Conservation (phyloP, 768 basidiomycete species). For the Pleurotus pulmonarius region DNA sequence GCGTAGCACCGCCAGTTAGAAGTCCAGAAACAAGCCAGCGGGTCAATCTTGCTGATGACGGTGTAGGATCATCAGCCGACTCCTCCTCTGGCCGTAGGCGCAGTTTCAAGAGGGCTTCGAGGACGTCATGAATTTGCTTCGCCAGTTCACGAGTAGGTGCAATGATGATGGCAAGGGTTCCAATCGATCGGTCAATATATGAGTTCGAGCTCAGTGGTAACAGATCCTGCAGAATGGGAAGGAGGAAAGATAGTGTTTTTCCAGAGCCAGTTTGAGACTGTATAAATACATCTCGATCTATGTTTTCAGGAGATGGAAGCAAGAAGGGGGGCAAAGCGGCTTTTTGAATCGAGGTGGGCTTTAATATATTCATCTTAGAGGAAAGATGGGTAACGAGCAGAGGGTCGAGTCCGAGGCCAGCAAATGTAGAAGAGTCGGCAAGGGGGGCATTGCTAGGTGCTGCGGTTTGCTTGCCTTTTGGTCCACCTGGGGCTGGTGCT, state of each 20-base stretch:
- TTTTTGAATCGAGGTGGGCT: slow-evolving; percentile 89
- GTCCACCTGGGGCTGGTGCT: slow-evolving; percentile 23
- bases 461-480: slow-evolving; percentile 21
- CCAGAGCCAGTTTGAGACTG: slow-evolving; percentile 98
- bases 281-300: slow-evolving; percentile 77
- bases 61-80: slow-evolving; percentile 41
- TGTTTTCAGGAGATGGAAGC: slow-evolving; percentile 28
- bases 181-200: slow-evolving; percentile 92
- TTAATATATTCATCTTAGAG: slow-evolving; percentile 74
- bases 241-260: slow-evolving; percentile 89
- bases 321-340: slow-evolving; percentile 60
- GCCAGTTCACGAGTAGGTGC: slow-evolving; percentile 95
- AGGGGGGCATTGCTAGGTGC: slow-evolving; percentile 84
- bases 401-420: slow-evolving; percentile 79
- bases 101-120: slow-evolving; percentile 76
- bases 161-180: slow-evolving; percentile 91
- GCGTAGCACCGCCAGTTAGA: slow-evolving; percentile 90
- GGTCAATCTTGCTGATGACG: slow-evolving; percentile 49
- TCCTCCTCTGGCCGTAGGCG: slow-evolving; percentile 62
- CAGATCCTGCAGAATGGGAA: slow-evolving; percentile 94
- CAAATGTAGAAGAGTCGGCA: slow-evolving; percentile 70
- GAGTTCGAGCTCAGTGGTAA: slow-evolving; percentile 86
- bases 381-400: slow-evolving; percentile 75
- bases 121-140: slow-evolving; percentile 95
- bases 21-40: slow-evolving; percentile 94